These are phyloP conservation scores for Globisporangium cylindrosporum DNA, from an alignment of 352 stramenopile species.

Conservation along the genomic window DNA sequence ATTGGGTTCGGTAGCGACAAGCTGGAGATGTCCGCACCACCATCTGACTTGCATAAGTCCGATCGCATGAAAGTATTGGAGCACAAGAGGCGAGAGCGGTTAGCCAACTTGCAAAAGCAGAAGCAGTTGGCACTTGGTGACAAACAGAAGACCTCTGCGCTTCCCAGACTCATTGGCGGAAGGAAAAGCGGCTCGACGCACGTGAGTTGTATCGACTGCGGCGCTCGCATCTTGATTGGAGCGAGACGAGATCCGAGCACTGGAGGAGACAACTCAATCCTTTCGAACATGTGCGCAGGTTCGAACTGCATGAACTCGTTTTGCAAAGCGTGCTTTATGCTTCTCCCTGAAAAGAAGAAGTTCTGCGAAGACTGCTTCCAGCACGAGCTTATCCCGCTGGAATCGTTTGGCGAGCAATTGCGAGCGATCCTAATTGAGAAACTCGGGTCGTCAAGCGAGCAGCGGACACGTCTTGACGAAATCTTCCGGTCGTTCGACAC, in stretches of 20 bases:
- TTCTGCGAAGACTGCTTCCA: constrained; percentile 78
- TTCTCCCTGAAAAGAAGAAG: constrained; percentile 45
- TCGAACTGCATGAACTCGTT: constrained; percentile 63
- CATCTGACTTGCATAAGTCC: constrained; percentile 38
- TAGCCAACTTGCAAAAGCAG: constrained; percentile 41
- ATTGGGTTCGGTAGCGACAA: background rate
- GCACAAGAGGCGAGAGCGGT: constrained; percentile 41
- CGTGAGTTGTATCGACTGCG: constrained; percentile 61
- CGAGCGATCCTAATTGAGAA: constrained; percentile 66
- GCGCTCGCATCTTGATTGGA: constrained; percentile 29
- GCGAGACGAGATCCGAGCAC: constrained; percentile 20
- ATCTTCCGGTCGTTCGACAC: constrained; percentile 58
- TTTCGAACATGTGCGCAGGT: constrained; percentile 35
- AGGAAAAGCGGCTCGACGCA: constrained; percentile 58
- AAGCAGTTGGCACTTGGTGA: constrained; percentile 61
- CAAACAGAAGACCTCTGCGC: constrained; percentile 35
- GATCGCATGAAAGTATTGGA: constrained; percentile 59
- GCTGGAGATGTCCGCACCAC: background rate
- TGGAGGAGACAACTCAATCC: background rate
- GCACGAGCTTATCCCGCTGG: constrained; percentile 44
- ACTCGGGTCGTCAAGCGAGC: constrained; percentile 35
- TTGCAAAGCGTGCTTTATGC: constrained; percentile 46
- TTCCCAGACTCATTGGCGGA: constrained; percentile 75
- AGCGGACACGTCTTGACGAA: constrained; percentile 35
- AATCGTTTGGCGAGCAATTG: constrained; percentile 60